These are phyloP conservation scores for Galeopsis tetrahit DNA, from an alignment of 257 asterid genomes.

Conservation along the genomic window DNA sequence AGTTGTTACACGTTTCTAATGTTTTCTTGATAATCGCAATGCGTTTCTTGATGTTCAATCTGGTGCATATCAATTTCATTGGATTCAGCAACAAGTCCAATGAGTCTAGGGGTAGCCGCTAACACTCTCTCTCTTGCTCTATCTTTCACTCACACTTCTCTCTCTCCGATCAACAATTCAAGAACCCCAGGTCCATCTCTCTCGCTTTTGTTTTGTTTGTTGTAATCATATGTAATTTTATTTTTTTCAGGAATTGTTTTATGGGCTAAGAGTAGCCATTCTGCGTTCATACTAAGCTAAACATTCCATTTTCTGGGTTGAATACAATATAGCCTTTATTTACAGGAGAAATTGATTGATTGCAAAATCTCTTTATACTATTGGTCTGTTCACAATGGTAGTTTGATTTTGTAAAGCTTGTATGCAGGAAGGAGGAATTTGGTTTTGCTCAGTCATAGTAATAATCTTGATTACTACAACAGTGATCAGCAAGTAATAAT, in stretches of 20 bases:
- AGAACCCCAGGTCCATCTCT: constrained; percentile 30
- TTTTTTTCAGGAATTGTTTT: background rate
- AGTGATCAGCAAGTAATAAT: constrained; percentile 37
- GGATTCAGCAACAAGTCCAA: constrained; percentile 29
- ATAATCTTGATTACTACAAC: constrained; percentile 36
- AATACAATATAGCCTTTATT: background rate
- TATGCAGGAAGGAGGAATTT: constrained; percentile 55
- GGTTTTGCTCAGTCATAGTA: constrained; percentile 32
- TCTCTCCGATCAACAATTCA: constrained; percentile 16
- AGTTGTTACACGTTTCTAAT: background rate
- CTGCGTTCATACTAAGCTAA: background rate
- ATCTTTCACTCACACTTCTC: constrained; percentile 32
- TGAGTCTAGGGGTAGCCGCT: constrained; percentile 37
- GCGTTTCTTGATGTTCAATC: background rate
- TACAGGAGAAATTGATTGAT: background rate
- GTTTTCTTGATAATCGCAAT: background rate
- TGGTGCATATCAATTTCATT: constrained; percentile 13
- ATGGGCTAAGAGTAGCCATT: background rate
- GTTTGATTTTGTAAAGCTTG: constrained; percentile 31
- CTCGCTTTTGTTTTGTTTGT: background rate
- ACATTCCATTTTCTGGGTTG: background rate
- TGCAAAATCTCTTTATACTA: background rate
- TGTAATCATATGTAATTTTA: background rate
- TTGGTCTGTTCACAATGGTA: constrained; percentile 20
- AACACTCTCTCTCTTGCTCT: constrained; percentile 11